Percentiles rank a stretch among this genome's conserved stretches.
Evolutionary conservation across 257 asterid species (phyloP).

Genomic region (Solanum infundibuliforme): DNA sequence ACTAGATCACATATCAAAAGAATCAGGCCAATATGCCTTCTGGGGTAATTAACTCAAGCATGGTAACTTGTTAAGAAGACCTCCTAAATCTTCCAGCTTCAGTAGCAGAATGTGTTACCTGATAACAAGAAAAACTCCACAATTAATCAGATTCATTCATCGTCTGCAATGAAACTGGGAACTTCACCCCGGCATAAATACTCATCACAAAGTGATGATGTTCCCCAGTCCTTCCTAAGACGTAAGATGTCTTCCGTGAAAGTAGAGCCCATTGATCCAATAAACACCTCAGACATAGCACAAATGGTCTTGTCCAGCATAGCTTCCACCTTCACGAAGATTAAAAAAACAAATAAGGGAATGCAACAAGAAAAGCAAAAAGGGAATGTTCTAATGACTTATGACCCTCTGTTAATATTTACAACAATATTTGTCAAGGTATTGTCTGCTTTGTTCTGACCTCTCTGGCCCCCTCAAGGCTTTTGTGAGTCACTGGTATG

Average conservation of each 20-base stretch:
- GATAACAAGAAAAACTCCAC: background rate
- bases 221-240: conserved; percentile 88
- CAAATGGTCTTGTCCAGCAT: conserved; percentile 97
- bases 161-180: conserved; percentile 80
- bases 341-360: background rate
- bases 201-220: conserved; percentile 79
- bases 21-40: background rate
- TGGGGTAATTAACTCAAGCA: background rate
- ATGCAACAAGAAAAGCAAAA: background rate
- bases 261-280: conserved; percentile 90
- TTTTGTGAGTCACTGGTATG: background rate
- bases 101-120: background rate
- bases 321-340: conserved; percentile 68
- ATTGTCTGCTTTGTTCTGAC: background rate
- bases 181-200: conserved; percentile 76
- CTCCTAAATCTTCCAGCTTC: background rate
- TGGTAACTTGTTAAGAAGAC: background rate
- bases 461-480: background rate
- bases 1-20: conserved; percentile 3
- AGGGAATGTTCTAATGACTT: background rate
- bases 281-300: conserved; percentile 77
- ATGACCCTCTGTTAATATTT: background rate
- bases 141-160: conserved; percentile 28
- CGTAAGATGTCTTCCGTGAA: conserved; percentile 92
- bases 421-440: background rate